phyloP scores from a whole-genome alignment of 345 rosid species.

The Salix exigua region DNA sequence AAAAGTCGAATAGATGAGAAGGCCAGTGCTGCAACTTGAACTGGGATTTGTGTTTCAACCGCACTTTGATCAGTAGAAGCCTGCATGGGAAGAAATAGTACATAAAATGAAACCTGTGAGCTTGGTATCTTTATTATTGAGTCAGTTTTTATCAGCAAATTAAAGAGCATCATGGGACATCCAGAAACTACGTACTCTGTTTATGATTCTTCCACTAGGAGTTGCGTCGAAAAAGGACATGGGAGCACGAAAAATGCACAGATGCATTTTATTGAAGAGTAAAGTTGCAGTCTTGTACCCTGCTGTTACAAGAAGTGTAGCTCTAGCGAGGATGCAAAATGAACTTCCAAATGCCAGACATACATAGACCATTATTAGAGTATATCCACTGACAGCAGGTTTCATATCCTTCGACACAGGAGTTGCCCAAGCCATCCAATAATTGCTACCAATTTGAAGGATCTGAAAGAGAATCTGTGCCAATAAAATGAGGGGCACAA shows the following conservation, averaged over 20 bases:
- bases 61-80: slow-evolving; percentile 86
- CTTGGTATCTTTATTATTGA: too few relatives aligned
- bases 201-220: slow-evolving; percentile 69
- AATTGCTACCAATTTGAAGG: slow-evolving; percentile 77
- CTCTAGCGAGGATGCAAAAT: slow-evolving; percentile 48
- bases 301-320: slow-evolving; percentile 50
- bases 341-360: slow-evolving; percentile 59
- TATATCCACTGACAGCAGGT: slow-evolving; percentile 46
- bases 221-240: slow-evolving; percentile 85
- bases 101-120: not conserved
- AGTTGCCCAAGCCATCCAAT: slow-evolving; percentile 90
- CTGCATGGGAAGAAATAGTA: slow-evolving; percentile 26
- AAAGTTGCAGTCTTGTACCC: slow-evolving; percentile 66
- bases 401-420: slow-evolving; percentile 51
- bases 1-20: slow-evolving; percentile 52
- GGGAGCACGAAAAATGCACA: slow-evolving; percentile 65
- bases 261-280: slow-evolving; percentile 69
- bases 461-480: slow-evolving; percentile 58
- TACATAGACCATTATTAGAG: slow-evolving; percentile 53
- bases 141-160: too few relatives aligned
- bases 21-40: slow-evolving; percentile 42
- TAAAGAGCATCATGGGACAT: not conserved
- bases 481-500: slow-evolving; percentile 62
- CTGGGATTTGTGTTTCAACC: slow-evolving; percentile 49
- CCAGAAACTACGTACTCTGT: slow-evolving; percentile 40